Conservation (phyloP, 2,329 filamentous ascomycete species). For the Dothidotthia symphoricarpi region DNA sequence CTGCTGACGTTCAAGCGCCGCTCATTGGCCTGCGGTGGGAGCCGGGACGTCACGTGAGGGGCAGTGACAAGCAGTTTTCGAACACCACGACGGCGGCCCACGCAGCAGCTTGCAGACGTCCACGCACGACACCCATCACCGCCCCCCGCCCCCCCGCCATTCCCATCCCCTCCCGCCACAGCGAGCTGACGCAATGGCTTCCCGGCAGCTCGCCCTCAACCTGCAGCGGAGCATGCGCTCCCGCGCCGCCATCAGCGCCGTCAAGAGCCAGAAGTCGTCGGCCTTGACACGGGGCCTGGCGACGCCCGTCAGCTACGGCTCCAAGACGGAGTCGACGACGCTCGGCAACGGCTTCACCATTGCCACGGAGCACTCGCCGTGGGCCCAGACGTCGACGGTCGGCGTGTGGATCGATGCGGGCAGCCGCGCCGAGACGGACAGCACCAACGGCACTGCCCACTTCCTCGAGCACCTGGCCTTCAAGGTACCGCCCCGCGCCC, state of each 20-base stretch:
- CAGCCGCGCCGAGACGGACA: constrained; percentile 94
- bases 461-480: constrained; percentile 99
- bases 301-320: constrained; percentile 70
- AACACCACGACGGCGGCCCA: constrained; percentile 23
- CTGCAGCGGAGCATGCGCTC: constrained; percentile 86
- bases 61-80: constrained; percentile 14
- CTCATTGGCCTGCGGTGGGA: too few species aligned
- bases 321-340: constrained; percentile 93
- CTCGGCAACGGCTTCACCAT: constrained; percentile 97
- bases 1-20: too few species aligned
- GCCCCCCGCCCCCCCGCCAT: constrained; percentile 28
- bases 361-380: constrained; percentile 96
- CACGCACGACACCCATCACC: constrained; percentile 25
- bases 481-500: constrained; percentile 65
- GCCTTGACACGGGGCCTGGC: constrained; percentile 79
- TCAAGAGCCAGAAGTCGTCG: constrained; percentile 45
- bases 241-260: constrained; percentile 77
- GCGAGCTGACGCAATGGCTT: constrained; percentile 69
- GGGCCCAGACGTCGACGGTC: constrained; percentile 96
- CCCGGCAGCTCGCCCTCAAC: constrained; percentile 94
- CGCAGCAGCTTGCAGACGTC: constrained; percentile 24
- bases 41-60: constrained; percentile 19
- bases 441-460: constrained; percentile 98
- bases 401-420: constrained; percentile 99
- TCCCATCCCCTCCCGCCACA: constrained; percentile 25